Base-by-base conservation (phyloP, 257 asterid species). In the Gentiana straminea region DNA sequence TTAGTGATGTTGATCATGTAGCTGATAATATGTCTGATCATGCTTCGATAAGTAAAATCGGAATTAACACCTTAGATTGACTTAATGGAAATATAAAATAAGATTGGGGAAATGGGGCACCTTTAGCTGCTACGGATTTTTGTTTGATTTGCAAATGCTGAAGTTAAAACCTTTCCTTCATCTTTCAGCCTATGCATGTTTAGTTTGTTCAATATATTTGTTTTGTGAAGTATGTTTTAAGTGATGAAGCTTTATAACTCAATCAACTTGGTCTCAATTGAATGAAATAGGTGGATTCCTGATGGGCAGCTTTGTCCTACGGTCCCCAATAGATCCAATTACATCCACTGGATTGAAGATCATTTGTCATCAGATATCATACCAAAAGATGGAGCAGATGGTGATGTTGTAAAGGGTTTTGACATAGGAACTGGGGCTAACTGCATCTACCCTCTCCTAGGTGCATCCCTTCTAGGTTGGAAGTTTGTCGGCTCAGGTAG, bases 221-320 rank as follows among this genome's bases (percentile, higher is more conserved):
- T 5, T 39, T 24, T 0, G 9, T 7, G 15, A 34, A 43, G 34
- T 35, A 0, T 13, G 58, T 8, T 15, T 37, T 1, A 41, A 8
- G 7, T 5, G 33, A 54, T 13, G 52, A 7, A 2, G n/a, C 32
- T 24, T 2, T 44, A 38, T 33, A 33, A 33, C 51, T 12, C 52
- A 49, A 47, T 49, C 3, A 11, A 63, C 33, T 8, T 33, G 59
- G 38, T 46, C 64, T 54, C 35, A 50, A 48, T 64, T 52, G 50
- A 49, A 66, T 6, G 38, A n/a, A 68, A 62, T 65, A 90, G 97
- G 98, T 91, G 95, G 98, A 85, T 87, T 71, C 97, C 93, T 4
- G 97, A 91, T 72, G 97, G 98, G 64, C 98, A 84, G 84, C 94
- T 91, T 47, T 91, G 98, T 70, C 95, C 98, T 24, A 87, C 98